A percentile compares a stretch with the other conserved stretches of the same genome.
Conservation (phyloP, 306 rosid species). For the Trichosanthes cucumerina region DNA sequence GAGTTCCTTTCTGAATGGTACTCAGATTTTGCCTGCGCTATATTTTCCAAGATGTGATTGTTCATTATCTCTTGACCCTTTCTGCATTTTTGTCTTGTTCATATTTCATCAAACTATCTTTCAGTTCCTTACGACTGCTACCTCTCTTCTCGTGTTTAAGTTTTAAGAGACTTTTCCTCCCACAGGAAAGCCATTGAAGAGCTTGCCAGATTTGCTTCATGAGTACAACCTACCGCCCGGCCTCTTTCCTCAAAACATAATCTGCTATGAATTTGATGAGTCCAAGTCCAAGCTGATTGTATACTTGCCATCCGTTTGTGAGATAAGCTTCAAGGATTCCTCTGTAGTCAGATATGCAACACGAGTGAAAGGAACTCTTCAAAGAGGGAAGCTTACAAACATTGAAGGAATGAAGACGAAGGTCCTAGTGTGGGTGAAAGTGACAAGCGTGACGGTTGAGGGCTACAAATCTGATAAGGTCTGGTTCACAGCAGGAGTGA, state of each 20-base stretch:
- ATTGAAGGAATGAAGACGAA: conserved; percentile 95
- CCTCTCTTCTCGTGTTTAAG: not conserved
- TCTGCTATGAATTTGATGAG: conserved; percentile 76
- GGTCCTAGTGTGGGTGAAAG: conserved; percentile 90
- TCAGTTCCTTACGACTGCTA: not conserved
- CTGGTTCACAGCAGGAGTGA: conserved; percentile 86
- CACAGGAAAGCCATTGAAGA: conserved; percentile 65
- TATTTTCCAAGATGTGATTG: not conserved
- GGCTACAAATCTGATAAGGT: conserved; percentile 80
- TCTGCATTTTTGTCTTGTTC: not conserved
- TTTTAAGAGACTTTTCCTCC: not conserved
- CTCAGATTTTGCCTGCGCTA: not conserved
- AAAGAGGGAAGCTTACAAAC: conserved; percentile 67
- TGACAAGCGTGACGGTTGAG: conserved; percentile 65
- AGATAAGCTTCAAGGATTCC: conserved; percentile 86
- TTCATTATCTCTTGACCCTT: not conserved
- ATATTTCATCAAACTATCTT: not conserved
- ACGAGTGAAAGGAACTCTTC: conserved; percentile 61
- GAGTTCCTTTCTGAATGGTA: not conserved
- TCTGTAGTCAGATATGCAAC: conserved; percentile 60
- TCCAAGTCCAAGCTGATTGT: conserved; percentile 62
- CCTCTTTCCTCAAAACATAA: conserved; percentile 74
- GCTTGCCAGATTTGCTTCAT: conserved; percentile 80
- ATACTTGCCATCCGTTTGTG: conserved; percentile 73
- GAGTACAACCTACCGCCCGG: conserved; percentile 86